Base-by-base conservation (phyloP, 495 filamentous ascomycete species). In the Corynascus novoguineensis region DNA sequence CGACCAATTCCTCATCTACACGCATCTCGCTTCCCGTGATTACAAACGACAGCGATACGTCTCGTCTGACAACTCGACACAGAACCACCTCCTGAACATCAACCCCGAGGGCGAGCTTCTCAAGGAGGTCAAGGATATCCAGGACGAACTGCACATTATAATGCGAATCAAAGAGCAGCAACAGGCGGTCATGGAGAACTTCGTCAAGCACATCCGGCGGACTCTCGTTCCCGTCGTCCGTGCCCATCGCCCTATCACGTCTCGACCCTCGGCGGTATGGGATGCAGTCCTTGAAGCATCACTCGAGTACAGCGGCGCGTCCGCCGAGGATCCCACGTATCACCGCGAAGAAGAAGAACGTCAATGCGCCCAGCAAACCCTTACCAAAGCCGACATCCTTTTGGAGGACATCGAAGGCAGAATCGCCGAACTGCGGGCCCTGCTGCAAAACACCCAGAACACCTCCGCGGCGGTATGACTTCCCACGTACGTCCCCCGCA, bases 81-180 rank as follows among this genome's bases (percentile, higher is more conserved):
- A 67, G 21, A 80, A 86, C 62, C 75, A 68, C 17, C 73, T 88
- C 3, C 78, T 88, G 5, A 83, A 89, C 47, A 88, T 89, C 50
- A 83, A 84, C 45, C 77, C 80, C 9, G 86, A 90, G 64, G 86
- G 83, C 0, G 74, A 80, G 57, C 73, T 88, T 0, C 76, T 87
- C 1, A 72, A 80, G 5, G 86, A 90, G 60, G 75, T 81, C 6
- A 87, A 88, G 64, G 86, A 90, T 63, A 86, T 89, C 56, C 76
- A 83, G 9, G 86, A 88, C 42, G 86, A 89, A 64, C 71, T 88
- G 22, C 80, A 86, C 57, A 88, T 89, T 70, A 87, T 88, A 70
- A 75, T 81, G 49, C 72, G 80, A 0, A 84, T 86, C 61, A 77
- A 77, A n/a, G 78, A 63, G 38, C 66, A 82, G 27, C 81, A 87